Conservation (phyloP, 139 green algal species). For the Picochlorum sp. region DNA sequence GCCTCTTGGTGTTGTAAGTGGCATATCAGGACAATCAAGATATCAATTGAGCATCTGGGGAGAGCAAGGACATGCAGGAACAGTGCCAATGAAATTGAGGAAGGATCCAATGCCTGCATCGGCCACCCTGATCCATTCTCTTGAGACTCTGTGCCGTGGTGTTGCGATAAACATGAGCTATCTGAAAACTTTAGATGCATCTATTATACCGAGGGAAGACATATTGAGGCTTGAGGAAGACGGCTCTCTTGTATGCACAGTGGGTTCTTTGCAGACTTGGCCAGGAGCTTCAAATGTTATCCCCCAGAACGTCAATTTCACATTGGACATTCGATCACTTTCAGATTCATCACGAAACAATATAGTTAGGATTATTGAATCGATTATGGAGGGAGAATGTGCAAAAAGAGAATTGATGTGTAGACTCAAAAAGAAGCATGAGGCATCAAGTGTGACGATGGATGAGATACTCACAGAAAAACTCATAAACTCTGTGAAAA, state of each 20-base stretch:
- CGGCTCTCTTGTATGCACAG: constrained; percentile 78
- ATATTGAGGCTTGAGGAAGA: background rate
- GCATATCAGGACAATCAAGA: constrained; percentile 79
- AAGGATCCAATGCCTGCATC: constrained; percentile 64
- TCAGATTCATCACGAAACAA: constrained; percentile 3
- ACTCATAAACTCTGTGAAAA: background rate
- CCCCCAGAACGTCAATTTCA: constrained; percentile 35
- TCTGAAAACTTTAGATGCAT: background rate
- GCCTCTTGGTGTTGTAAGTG: constrained; percentile 66
- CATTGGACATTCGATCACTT: constrained; percentile 19
- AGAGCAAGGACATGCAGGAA: constrained; percentile 77
- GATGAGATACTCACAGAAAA: background rate
- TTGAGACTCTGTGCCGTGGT: constrained; percentile 55
- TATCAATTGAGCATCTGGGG: constrained; percentile 52
- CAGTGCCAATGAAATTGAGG: constrained; percentile 77
- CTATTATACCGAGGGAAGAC: background rate
- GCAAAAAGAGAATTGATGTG: constrained; percentile 1
- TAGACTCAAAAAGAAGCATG: background rate
- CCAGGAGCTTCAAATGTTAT: constrained; percentile 87
- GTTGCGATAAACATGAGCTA: background rate
- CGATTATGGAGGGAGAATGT: background rate
- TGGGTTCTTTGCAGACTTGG: constrained; percentile 66
- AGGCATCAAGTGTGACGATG: background rate
- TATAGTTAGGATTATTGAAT: background rate
- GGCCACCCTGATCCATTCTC: constrained; percentile 45